These are phyloP conservation scores for Spathaspora sp. DNA, from an alignment of 1,139 yeast species.

Conservation along the genomic window DNA sequence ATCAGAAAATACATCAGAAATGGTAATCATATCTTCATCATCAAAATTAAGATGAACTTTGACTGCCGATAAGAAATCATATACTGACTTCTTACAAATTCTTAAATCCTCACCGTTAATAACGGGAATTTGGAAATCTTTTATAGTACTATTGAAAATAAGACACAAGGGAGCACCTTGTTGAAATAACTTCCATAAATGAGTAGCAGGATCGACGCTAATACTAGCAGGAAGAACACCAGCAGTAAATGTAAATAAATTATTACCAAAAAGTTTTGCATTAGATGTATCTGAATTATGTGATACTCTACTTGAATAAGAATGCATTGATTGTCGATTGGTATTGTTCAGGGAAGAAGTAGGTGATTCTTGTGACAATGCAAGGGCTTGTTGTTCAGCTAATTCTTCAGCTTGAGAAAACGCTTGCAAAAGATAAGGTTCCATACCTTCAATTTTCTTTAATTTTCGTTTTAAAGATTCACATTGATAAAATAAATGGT, in stretches of 20 bases:
- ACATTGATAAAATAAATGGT: slow-evolving; percentile 77
- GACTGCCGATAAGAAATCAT: slow-evolving; percentile 87
- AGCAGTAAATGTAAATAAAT: slow-evolving; percentile 63
- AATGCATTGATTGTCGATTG: slow-evolving; percentile 6
- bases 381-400: slow-evolving; percentile 72
- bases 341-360: slow-evolving; percentile 1
- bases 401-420: slow-evolving; percentile 56
- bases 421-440: slow-evolving; percentile 65
- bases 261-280: slow-evolving; percentile 17
- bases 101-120: slow-evolving; percentile 76
- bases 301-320: slow-evolving; percentile 21
- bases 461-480: slow-evolving; percentile 56
- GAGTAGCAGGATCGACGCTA: slow-evolving; percentile 89
- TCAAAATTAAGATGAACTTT: slow-evolving; percentile 71
- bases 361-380: slow-evolving; percentile 41
- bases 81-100: slow-evolving; percentile 84
- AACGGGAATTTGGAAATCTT: slow-evolving; percentile 47
- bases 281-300: slow-evolving; percentile 22
- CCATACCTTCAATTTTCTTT: slow-evolving; percentile 66
- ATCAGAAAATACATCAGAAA: slow-evolving; percentile 85
- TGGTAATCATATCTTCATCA: slow-evolving; percentile 79
- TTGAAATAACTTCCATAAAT: slow-evolving; percentile 83
- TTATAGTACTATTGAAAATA: slow-evolving; percentile 61
- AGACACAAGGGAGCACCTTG: slow-evolving; percentile 92
- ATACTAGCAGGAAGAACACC: slow-evolving; percentile 74